Evolutionary conservation across 1,284 basidiomycete genomes (phyloP), one percentile per base, ranked within the genome.

Genomic region (Sporisorium reilianum): DNA sequence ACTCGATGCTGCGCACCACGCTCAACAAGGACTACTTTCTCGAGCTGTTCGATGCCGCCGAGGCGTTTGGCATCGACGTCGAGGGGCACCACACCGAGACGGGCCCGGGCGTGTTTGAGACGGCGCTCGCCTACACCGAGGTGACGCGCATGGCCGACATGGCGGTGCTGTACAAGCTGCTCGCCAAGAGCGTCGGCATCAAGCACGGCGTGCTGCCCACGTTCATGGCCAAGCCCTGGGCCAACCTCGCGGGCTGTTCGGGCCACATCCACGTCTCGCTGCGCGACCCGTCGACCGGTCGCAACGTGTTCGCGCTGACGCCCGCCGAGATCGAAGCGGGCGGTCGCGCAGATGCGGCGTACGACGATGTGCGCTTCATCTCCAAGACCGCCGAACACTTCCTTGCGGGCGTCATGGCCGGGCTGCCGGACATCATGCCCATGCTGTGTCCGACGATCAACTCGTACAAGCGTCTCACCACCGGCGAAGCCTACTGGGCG

Each of bases 211-310:
- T 99, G 57, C 89, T 93, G 50, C 95, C 95, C 0, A 96, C 93
- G 63, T 99, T 99, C 85, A 98, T 99, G 96, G 95, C 96, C 0
- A 97, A 97, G 81, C 96, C 95, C 23, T 95, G 92, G 91, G 91
- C 80, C 66, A 66, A 70, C 26, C 25, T 79, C 49, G 49, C 82
- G 55, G 75, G 77, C 7, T 65, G 70, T 53, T 79, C 54, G 41
- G 94, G 93, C 5, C 95, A 98, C 85, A 92, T 93, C 4, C 95
- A 98, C 82, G 93, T 97, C 50, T 96, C 94, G 0, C 86, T 98
- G 22, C 89, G 91, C 46, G 89, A 93, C 79, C 66, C 75, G 3
- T 78, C 84, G 25, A 85, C 88, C 2, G 93, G 93, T 2, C 88
- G 86, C 67, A 97, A 95, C 81, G 83, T 92, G 5, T 98, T 98